phyloP scores from a whole-genome alignment of 140 eudicot species.

The Oenanthe javanica region DNA sequence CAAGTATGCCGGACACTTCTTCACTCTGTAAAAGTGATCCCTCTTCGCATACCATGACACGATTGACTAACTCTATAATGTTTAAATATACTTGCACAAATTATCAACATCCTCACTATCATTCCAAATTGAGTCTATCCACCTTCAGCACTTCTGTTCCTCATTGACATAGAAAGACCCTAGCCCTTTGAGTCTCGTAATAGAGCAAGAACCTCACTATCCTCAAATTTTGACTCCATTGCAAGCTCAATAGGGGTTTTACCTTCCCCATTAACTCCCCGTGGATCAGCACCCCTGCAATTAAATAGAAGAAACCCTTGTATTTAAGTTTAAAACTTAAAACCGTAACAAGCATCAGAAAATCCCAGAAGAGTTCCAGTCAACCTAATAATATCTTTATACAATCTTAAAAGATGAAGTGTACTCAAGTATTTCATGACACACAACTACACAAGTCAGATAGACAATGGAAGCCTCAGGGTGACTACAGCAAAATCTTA shows the following conservation, averaged over 20 bases:
- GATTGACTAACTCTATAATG: background rate
- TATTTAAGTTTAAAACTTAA: background rate
- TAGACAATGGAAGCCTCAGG: background rate
- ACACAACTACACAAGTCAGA: background rate
- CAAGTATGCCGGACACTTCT: background rate
- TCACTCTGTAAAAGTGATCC: background rate
- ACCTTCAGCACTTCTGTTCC: conserved; percentile 13
- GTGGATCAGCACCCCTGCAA: conserved; percentile 84
- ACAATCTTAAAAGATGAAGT: background rate
- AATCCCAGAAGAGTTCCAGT: background rate
- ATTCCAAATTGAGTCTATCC: conserved; percentile 6
- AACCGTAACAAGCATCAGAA: background rate
- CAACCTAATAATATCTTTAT: background rate
- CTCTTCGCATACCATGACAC: background rate
- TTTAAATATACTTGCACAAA: conserved; percentile 19
- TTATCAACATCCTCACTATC: background rate
- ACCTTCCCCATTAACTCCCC: conserved; percentile 44
- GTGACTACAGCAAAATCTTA: background rate
- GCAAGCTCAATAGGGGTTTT: conserved; percentile 63
- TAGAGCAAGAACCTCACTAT: conserved; percentile 56
- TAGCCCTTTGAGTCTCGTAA: conserved; percentile 51
- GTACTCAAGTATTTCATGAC: background rate
- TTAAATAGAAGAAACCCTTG: background rate
- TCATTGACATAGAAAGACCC: background rate
- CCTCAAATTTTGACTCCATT: conserved; percentile 53